These are phyloP conservation scores for Colletotrichum sublineola DNA, from an alignment of 2,329 filamentous ascomycete species.

Conservation along the genomic window DNA sequence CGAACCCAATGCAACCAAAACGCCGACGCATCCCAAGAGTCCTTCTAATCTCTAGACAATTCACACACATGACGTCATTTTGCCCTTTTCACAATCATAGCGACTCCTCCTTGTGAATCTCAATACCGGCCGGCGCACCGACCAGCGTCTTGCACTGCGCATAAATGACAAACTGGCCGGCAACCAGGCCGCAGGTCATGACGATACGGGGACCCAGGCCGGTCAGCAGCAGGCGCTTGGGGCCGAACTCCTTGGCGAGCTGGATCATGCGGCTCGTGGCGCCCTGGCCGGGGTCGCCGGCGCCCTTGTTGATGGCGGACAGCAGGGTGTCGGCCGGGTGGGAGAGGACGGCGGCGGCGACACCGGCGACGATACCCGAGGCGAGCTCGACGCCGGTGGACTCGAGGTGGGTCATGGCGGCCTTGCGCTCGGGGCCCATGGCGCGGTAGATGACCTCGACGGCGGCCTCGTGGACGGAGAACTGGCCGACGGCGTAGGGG, in stretches of 20 bases:
- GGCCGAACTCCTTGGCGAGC: conserved; percentile 65
- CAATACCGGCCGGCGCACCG: conserved; percentile 63
- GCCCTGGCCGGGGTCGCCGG: conserved; percentile 62
- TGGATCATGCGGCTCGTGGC: conserved; percentile 65
- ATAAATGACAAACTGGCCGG: conserved; percentile 68
- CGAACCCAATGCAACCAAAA: conserved; percentile 12
- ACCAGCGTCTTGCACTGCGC: conserved; percentile 67
- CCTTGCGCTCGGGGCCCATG: conserved; percentile 77
- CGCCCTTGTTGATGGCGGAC: conserved; percentile 69
- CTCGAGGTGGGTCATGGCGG: conserved; percentile 75
- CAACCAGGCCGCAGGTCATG: conserved; percentile 67
- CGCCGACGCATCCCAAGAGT: conserved; percentile 4
- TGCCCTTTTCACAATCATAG: background rate
- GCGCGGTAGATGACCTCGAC: conserved; percentile 79
- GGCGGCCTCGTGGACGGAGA: conserved; percentile 92
- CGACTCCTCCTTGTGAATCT: conserved; percentile 64
- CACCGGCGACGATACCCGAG: conserved; percentile 88
- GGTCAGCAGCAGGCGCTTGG: conserved; percentile 60
- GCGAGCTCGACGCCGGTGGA: conserved; percentile 88
- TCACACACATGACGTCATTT: background rate
- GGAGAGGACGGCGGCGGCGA: conserved; percentile 88
- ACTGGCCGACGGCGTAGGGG: conserved; percentile 94
- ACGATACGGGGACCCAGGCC: conserved; percentile 65
- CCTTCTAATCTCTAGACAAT: background rate
- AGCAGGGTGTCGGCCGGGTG: conserved; percentile 83